These are phyloP conservation scores for Aethionema arabicum DNA, from an alignment of 345 rosid genomes.

Conservation along the genomic window DNA sequence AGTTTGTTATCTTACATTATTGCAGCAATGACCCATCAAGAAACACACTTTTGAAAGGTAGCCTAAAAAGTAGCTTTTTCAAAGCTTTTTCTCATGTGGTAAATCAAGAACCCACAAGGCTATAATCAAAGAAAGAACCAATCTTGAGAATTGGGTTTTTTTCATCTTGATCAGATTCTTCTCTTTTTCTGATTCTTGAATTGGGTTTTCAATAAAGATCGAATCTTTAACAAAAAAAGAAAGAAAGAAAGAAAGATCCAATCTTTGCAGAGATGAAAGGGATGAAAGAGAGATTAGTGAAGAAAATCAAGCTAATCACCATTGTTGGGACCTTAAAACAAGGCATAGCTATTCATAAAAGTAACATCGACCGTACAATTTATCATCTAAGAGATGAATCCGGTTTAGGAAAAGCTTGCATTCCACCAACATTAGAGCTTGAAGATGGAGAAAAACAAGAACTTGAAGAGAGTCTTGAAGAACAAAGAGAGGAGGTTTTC, in stretches of 20 bases:
- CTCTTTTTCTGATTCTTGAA: slow-evolving; percentile 29
- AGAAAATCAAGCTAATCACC: slow-evolving; percentile 57
- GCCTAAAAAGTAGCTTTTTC: slow-evolving; percentile 34
- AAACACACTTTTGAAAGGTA: slow-evolving; percentile 32
- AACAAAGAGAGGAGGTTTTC: slow-evolving; percentile 30
- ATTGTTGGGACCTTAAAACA: slow-evolving; percentile 41
- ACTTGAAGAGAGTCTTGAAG: slow-evolving; percentile 23
- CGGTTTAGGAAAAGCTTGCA: slow-evolving; percentile 19
- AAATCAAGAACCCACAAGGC: slow-evolving; percentile 35
- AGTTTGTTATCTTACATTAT: slow-evolving; percentile 26
- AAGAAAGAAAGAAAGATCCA: slow-evolving; percentile 50
- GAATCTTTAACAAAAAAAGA: slow-evolving; percentile 35
- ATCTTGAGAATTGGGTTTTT: slow-evolving; percentile 6
- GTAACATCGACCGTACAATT: slow-evolving; percentile 35
- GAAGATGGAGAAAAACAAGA: slow-evolving; percentile 37
- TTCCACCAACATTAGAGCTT: slow-evolving; percentile 32
- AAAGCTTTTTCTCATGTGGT: slow-evolving; percentile 22
- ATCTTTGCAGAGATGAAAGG: slow-evolving; percentile 45
- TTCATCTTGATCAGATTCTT: slow-evolving; percentile 20
- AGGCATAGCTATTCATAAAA: slow-evolving; percentile 44
- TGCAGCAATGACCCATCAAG: slow-evolving; percentile 34
- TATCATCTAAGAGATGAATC: slow-evolving; percentile 34
- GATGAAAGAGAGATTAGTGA: slow-evolving; percentile 63
- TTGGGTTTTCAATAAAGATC: neutral
- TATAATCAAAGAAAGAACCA: slow-evolving; percentile 31